Evolutionary conservation across 2,329 filamentous ascomycete genomes (phyloP), one percentile per base, ranked within the genome.

Genomic region (Trichophyton rubrum): DNA sequence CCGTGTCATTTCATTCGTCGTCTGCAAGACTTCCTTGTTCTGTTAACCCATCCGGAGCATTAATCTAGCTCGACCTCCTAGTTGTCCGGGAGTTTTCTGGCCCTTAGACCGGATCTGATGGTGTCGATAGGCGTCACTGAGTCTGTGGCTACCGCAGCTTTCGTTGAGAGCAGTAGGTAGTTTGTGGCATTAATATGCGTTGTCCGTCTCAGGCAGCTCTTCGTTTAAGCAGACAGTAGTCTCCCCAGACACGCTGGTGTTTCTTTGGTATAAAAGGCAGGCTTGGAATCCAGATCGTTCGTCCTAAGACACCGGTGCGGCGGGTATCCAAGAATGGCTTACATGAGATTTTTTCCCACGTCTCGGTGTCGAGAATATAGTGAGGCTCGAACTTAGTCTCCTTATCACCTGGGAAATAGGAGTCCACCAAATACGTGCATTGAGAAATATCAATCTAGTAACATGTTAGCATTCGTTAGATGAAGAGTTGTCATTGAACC

Each of bases 361-460:
- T 81, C n/a, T 84, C 76, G 35, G 77, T 74, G 66, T 96, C 87
- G 1, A 84, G 78, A 17, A 90, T 78, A 68, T 93, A 95, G 67
- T 90, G 83, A 1, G 91, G 91, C 70, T 99, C 91, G 9, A 86
- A 80, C 0, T 80, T 78, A 1, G 89, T 86, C 69, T 82, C 67
- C 38, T 72, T 67, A 15, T 77, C 77, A 33, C 77, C 76, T 0
- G 87, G 85, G 67, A 92, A 90, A 63, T 88, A 86, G 0, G 90
- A 95, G 71, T 99, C 93, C 15, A 97, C 86, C 3, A 99, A 71
- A 73, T 95, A 96, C 7, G 84, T 79, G 73, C 93, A 99, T 59
- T 84, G 79, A 30, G 80, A 78, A 49, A 95, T 75, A 62, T 92
- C 85, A 40, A 85, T 79, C 81, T 85, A 60, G 5, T 17, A 20